phyloP scores from a whole-genome alignment of 1,139 yeast genomes.

The Saccharomyces hybrid region DNA sequence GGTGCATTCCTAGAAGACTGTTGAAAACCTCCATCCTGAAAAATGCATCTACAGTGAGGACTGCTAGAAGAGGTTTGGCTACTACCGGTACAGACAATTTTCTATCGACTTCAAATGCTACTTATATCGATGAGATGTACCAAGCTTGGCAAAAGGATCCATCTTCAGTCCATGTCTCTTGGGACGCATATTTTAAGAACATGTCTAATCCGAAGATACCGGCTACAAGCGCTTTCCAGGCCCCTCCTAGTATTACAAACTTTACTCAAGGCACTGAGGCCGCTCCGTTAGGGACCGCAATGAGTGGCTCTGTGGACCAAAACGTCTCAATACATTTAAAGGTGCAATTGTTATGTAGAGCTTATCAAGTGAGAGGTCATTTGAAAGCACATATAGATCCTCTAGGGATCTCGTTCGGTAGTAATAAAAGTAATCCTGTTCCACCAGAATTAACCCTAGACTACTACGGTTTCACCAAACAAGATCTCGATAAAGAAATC shows the following conservation, averaged over 20 bases:
- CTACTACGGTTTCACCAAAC: conserved; percentile 82
- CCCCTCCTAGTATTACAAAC: conserved; percentile 74
- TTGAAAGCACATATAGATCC: conserved; percentile 94
- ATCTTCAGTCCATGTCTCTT: conserved; percentile 80
- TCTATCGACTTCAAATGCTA: conserved; percentile 77
- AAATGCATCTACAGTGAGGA: neutral
- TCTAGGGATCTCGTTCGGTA: conserved; percentile 78
- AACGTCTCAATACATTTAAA: conserved; percentile 85
- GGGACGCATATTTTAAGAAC: conserved; percentile 94
- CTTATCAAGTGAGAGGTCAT: conserved; percentile 98
- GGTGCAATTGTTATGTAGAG: conserved; percentile 92
- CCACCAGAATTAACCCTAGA: conserved; percentile 89
- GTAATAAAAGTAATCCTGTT: conserved; percentile 40
- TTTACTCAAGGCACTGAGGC: conserved; percentile 55
- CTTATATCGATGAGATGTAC: conserved; percentile 96
- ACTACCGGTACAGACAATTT: conserved; percentile 48
- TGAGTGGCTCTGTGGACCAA: conserved; percentile 37
- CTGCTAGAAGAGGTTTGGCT: conserved; percentile 3
- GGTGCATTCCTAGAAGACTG: conserved; percentile 3
- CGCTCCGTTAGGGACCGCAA: conserved; percentile 42
- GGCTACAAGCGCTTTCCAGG: conserved; percentile 68
- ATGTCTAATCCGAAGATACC: conserved; percentile 63
- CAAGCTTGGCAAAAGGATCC: conserved; percentile 92
- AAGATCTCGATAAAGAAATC: conserved; percentile 75
- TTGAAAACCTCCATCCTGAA: conserved; percentile 4